A percentile compares a stretch with the other conserved stretches of the same genome.
These are phyloP conservation scores for Citrus glauca DNA, from an alignment of 345 rosid species.

Conservation along the genomic window DNA sequence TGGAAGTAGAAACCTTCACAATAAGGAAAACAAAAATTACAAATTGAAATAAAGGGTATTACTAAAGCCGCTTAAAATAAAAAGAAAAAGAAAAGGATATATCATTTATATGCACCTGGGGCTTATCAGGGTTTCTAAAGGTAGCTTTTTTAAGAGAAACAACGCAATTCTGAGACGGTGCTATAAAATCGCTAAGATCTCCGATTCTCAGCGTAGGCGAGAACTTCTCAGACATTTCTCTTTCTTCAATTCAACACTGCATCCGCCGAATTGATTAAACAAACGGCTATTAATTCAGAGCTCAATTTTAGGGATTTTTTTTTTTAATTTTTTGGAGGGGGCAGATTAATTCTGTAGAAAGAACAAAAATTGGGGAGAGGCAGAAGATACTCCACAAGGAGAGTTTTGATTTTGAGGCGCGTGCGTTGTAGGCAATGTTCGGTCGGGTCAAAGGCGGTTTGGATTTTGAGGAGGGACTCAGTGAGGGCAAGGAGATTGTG, in stretches of 20 bases:
- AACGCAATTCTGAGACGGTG: slow-evolving; percentile 86
- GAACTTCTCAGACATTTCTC: slow-evolving; percentile 77
- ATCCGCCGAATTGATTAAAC: not conserved
- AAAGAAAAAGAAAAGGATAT: not conserved
- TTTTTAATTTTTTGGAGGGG: not conserved
- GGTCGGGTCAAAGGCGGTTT: not conserved
- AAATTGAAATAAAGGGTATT: not conserved
- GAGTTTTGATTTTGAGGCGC: too few relatives aligned
- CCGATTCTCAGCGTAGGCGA: slow-evolving; percentile 82
- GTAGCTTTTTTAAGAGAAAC: slow-evolving; percentile 63
- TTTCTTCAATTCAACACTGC: not conserved
- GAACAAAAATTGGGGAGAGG: too few relatives aligned
- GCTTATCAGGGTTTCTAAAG: slow-evolving; percentile 39
- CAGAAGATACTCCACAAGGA: too few relatives aligned
- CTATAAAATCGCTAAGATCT: slow-evolving; percentile 95
- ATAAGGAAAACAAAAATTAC: slow-evolving; percentile 3
- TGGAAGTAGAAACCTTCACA: slow-evolving; percentile 48
- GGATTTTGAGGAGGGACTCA: not conserved
- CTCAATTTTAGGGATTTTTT: not conserved
- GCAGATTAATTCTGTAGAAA: too few relatives aligned
- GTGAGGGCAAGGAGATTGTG: not conserved
- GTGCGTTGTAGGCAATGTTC: not conserved
- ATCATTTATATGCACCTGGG: slow-evolving; percentile 40
- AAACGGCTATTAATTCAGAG: not conserved
- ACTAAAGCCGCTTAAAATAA: not conserved